A percentile compares a stretch with the other conserved stretches of the same genome.
Evolutionary conservation across 495 filamentous ascomycete genomes (phyloP).

Genomic region (Massariosphaeria phaeospora): DNA sequence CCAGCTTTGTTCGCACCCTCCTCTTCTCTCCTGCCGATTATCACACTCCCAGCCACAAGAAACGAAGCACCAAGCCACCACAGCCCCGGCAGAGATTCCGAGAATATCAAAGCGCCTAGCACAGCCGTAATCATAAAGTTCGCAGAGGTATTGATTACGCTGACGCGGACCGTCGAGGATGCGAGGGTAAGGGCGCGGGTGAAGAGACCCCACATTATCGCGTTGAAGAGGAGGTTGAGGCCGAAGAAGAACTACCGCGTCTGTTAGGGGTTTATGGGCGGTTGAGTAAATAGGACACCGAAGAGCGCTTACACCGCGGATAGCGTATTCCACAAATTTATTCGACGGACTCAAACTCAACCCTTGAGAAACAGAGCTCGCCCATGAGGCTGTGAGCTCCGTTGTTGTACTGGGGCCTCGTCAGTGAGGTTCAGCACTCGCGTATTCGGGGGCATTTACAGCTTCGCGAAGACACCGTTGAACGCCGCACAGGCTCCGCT

Average conservation of each 20-base stretch:
- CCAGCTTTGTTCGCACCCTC: conserved; percentile 35
- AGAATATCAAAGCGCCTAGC: conserved; percentile 70
- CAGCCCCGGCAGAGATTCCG: conserved; percentile 63
- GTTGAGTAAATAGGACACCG: conserved; percentile 16
- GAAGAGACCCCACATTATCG: conserved; percentile 91
- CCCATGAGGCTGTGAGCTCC: conserved; percentile 66
- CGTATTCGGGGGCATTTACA: conserved; percentile 51
- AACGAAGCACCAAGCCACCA: conserved; percentile 87
- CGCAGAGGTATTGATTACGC: conserved; percentile 84
- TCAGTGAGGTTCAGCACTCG: conserved; percentile 10
- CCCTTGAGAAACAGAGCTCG: conserved; percentile 56
- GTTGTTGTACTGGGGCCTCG: conserved; percentile 66
- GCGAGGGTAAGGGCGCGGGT: conserved; percentile 77
- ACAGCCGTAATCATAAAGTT: conserved; percentile 92
- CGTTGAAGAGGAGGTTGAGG: conserved; percentile 84
- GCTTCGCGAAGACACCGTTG: conserved; percentile 94
- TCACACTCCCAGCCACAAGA: conserved; percentile 83
- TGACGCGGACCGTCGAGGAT: conserved; percentile 81
- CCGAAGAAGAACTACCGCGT: conserved; percentile 70
- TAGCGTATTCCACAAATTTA: conserved; percentile 55
- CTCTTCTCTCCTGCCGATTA: conserved; percentile 79
- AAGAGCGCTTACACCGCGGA: conserved; percentile 58
- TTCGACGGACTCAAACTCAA: conserved; percentile 54
- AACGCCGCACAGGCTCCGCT: conserved; percentile 87
- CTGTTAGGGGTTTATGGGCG: conserved; percentile 4